Percentiles rank a stretch among this genome's conserved stretches.
phyloP scores from a whole-genome alignment of 805 yeast genomes.

The Barnettozyma salicaria region DNA sequence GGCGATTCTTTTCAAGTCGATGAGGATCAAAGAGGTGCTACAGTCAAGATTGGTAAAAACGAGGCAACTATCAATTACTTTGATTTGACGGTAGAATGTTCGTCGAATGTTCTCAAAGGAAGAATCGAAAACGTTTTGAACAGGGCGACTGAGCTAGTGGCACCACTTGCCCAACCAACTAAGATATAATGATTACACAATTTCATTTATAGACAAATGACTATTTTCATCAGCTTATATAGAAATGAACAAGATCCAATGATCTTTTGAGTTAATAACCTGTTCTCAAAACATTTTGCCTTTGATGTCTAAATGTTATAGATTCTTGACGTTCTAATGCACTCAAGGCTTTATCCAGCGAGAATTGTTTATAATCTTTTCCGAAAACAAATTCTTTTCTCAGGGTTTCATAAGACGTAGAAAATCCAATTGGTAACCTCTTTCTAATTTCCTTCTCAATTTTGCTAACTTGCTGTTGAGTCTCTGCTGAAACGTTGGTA shows the following conservation, averaged over 20 bases:
- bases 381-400: slow-evolving; percentile 74
- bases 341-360: slow-evolving; percentile 76
- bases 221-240: background rate
- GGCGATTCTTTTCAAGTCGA: slow-evolving; percentile 61
- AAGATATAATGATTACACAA: slow-evolving; percentile 6
- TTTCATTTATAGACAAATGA: background rate
- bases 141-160: slow-evolving; percentile 73
- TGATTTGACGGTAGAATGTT: slow-evolving; percentile 62
- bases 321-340: slow-evolving; percentile 81
- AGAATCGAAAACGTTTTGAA: slow-evolving; percentile 76
- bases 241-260: background rate
- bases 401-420: slow-evolving; percentile 80
- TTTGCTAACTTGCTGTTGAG: slow-evolving; percentile 63
- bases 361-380: slow-evolving; percentile 56
- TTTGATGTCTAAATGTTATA: slow-evolving; percentile 82
- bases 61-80: slow-evolving; percentile 64
- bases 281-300: slow-evolving; percentile 66
- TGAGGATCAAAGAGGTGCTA: slow-evolving; percentile 42
- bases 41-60: slow-evolving; percentile 65
- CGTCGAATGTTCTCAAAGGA: slow-evolving; percentile 69
- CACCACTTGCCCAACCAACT: slow-evolving; percentile 59
- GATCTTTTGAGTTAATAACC: slow-evolving; percentile 8
- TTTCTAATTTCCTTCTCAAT: slow-evolving; percentile 83
- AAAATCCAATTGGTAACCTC: slow-evolving; percentile 94
- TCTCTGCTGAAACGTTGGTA: slow-evolving; percentile 45